Evolutionary conservation across 2,329 filamentous ascomycete genomes (phyloP), one percentile per base, ranked within the genome.

Genomic region (Parastagonospora nodorum): DNA sequence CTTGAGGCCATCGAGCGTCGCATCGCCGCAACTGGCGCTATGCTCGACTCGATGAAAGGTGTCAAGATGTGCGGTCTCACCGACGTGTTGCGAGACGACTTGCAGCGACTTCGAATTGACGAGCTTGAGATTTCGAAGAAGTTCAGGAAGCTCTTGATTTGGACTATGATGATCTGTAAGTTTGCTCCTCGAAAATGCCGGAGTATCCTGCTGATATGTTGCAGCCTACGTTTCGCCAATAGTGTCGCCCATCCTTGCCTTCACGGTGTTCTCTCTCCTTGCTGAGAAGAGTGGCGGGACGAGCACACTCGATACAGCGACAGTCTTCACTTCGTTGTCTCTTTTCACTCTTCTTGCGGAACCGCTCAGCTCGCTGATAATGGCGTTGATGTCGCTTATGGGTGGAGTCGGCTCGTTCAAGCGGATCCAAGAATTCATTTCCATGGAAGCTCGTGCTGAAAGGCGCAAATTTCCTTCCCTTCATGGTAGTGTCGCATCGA

Each of bases 271-370:
- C 45, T 73, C 75, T 1, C 59, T 74, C 8, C 66, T 78, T 27
- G 73, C 76, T 2, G 66, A 69, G 32, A 73, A 70, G 8, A 68
- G 58, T 19, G 62, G 67, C 24, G 65, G 68, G 11, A 49, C 61
- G 16, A 61, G 48, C 31, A 64, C 66, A 0, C 61, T 80, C 15
- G 74, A 75, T 35, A 75, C 75, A 4, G 70, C 75, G 2, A 73
- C 66, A 8, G 74, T 77, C 1, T 80, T 78, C 53, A 79, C 78
- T 1, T 77, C 78, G 2, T 56, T 81, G 4, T 78, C 78, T 0
- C 72, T 81, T 0, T 78, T 80, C 46, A 72, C 75, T 0, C 69
- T 81, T 7, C 58, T 80, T 2, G 69, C 77, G 1, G 77, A 80
- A 36, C 78, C 78, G 5, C 68, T 80, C 1, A 59, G 75, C 14